Conservation (phyloP, 2,329 filamentous ascomycete species). For the Aspergillus sp. region DNA sequence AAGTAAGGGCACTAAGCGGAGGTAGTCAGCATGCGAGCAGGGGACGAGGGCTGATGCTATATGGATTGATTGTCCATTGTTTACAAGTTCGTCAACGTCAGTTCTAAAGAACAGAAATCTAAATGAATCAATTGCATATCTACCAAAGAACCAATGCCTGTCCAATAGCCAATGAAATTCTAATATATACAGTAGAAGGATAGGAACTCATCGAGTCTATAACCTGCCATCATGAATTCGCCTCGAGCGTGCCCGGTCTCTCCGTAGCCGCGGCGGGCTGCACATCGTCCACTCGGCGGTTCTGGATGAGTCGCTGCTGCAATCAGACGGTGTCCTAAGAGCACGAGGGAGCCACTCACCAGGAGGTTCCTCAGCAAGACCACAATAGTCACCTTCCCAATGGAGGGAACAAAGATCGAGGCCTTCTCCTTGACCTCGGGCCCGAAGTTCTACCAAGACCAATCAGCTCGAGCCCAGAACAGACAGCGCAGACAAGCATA, state of each 20-base stretch:
- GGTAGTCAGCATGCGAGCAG: slow-evolving; percentile 5
- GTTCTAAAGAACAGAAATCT: too few species aligned
- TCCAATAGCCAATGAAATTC: too few species aligned
- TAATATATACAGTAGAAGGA: too few species aligned
- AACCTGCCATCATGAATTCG: slow-evolving; percentile 16
- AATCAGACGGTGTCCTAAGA: neutral
- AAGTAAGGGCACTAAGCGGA: slow-evolving; percentile 7
- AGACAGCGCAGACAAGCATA: slow-evolving; percentile 19
- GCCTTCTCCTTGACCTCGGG: slow-evolving; percentile 89
- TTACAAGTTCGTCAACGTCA: too few species aligned
- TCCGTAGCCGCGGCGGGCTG: slow-evolving; percentile 34
- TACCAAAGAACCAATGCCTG: too few species aligned
- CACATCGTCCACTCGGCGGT: slow-evolving; percentile 30
- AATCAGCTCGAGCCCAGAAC: neutral
- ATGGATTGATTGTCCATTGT: too few species aligned
- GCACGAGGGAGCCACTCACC: slow-evolving; percentile 44
- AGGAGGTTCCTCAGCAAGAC: slow-evolving; percentile 81
- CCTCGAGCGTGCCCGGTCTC: slow-evolving; percentile 33
- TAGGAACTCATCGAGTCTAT: too few species aligned
- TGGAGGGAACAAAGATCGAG: slow-evolving; percentile 91
- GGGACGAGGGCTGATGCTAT: too few species aligned
- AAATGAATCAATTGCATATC: too few species aligned
- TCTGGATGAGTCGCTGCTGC: slow-evolving; percentile 34
- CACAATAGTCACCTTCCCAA: slow-evolving; percentile 95
- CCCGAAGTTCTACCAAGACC: slow-evolving; percentile 60